Evolutionary conservation across 495 filamentous ascomycete species (phyloP).

Genomic region (Daldinia decipiens): DNA sequence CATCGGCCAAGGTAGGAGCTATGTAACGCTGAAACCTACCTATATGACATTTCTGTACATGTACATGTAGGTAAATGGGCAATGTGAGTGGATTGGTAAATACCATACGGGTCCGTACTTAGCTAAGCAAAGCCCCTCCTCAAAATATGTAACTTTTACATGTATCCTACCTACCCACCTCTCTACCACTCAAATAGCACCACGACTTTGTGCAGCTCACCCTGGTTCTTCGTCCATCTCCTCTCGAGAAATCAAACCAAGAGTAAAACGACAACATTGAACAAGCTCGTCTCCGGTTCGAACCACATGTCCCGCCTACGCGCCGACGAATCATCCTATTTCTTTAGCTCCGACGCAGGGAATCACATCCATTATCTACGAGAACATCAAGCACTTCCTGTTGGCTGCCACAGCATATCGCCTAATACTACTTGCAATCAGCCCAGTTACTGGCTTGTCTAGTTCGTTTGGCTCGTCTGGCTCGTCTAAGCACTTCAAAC

Average conservation of each 20-base stretch:
- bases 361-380: slow-evolving; percentile 24
- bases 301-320: slow-evolving; percentile 36
- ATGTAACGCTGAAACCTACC: background rate
- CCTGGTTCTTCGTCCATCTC: slow-evolving; percentile 27
- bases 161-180: slow-evolving; percentile 8
- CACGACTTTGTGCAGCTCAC: slow-evolving; percentile 45
- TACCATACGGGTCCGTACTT: background rate
- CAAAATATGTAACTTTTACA: slow-evolving; percentile 8
- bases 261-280: slow-evolving; percentile 20
- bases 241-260: slow-evolving; percentile 32
- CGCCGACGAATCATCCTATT: slow-evolving; percentile 32
- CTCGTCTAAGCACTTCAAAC: slow-evolving; percentile 8
- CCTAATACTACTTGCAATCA: slow-evolving; percentile 23
- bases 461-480: background rate
- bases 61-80: background rate
- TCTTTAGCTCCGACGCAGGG: slow-evolving; percentile 16
- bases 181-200: slow-evolving; percentile 47
- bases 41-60: too few species aligned
- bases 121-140: background rate
- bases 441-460: slow-evolving; percentile 12
- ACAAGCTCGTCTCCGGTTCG: slow-evolving; percentile 30
- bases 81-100: slow-evolving; percentile 11
- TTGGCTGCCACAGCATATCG: slow-evolving; percentile 36
- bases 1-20: background rate
- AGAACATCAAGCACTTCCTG: slow-evolving; percentile 30